A percentile compares a stretch with the other conserved stretches of the same genome.
Evolutionary conservation across 2,329 filamentous ascomycete genomes (phyloP).

Genomic region (Podosphaera fusca): DNA sequence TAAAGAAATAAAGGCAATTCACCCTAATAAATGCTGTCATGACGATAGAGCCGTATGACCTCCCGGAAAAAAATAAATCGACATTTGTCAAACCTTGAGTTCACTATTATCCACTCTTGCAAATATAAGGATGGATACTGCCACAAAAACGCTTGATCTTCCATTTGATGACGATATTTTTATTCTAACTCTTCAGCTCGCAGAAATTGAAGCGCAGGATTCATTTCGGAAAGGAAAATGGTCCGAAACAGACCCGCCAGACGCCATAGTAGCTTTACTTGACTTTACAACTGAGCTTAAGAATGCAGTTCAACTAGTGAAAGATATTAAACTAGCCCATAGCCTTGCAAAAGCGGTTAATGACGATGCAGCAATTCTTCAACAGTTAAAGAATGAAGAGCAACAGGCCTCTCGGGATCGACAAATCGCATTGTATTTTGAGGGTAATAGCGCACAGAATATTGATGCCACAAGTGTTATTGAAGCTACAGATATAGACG

Average conservation of each 20-base stretch:
- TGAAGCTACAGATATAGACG: too few species aligned
- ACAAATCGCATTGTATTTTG: constrained; percentile 6
- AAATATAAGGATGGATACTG: too few species aligned
- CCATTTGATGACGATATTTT: constrained; percentile 8
- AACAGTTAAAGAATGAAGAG: constrained; percentile 6
- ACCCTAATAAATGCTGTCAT: too few species aligned
- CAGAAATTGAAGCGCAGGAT: constrained; percentile 9
- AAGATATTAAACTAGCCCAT: constrained; percentile 10
- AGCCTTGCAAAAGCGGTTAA: constrained; percentile 8
- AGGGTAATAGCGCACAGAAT: constrained; percentile 4
- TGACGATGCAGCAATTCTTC: constrained; percentile 6
- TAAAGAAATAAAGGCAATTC: too few species aligned
- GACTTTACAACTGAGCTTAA: constrained; percentile 9
- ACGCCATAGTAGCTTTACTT: constrained; percentile 9
- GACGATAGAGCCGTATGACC: too few species aligned
- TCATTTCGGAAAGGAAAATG: constrained; percentile 9
- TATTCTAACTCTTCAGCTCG: constrained; percentile 11
- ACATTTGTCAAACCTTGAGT: too few species aligned
- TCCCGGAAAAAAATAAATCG: too few species aligned
- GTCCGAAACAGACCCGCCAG: constrained; percentile 7
- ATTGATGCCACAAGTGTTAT: too few species aligned
- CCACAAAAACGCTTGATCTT: too few species aligned
- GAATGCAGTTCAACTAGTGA: constrained; percentile 6
- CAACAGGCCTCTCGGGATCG: constrained; percentile 5
- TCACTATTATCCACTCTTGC: too few species aligned